Evolutionary conservation across 2,329 filamentous ascomycete genomes (phyloP), one percentile per base, ranked within the genome.

Genomic region (Byssochlamys sp.): DNA sequence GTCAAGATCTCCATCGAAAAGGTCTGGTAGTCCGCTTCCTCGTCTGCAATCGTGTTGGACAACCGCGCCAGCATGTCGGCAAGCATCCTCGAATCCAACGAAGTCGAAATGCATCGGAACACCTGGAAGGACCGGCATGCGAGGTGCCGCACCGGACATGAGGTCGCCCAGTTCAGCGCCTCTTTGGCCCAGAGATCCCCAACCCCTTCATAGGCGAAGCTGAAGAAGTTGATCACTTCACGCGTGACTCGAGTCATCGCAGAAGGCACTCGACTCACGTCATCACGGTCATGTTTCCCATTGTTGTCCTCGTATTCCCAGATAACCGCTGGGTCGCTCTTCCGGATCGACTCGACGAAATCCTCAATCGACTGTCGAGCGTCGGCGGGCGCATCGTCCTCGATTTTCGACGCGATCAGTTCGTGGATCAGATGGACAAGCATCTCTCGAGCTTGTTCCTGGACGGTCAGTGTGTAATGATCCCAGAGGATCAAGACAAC

Each of bases 1-100:
- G 91, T 96, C 55, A 99, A 75, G 58, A 99, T 97, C 70, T 99
- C 95, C 87, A 97, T 92, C 0, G 94, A 95, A 67, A 99, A 99
- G 0, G 91, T 92, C 67, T 96, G 90, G 56, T 96, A 95, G 73
- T 97, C 92, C 0, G 86, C 83, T 67, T 96, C 90, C 64, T 96
- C 91, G 62, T 97, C 92, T 0, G 95, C 91, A 66, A 99, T 94
- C 0, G 94, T 99, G 71, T 97, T 99, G 1, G 92, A 97, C 31
- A 99, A 79, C 52, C 95, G 83, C 11, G 89, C 91, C 25, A 99
- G 84, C 91, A 99, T 99, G 67, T 99, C 94, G 1, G 90, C 91
- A 14, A 99, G 81, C 92, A 97, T 99, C 58, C 86, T 81, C 64
- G 95, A 91, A 68, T 99, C 92, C 25, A 97, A 77, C 0, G 89